Conservation (phyloP, 345 rosid genomes). For the Syzygium oleosum region DNA sequence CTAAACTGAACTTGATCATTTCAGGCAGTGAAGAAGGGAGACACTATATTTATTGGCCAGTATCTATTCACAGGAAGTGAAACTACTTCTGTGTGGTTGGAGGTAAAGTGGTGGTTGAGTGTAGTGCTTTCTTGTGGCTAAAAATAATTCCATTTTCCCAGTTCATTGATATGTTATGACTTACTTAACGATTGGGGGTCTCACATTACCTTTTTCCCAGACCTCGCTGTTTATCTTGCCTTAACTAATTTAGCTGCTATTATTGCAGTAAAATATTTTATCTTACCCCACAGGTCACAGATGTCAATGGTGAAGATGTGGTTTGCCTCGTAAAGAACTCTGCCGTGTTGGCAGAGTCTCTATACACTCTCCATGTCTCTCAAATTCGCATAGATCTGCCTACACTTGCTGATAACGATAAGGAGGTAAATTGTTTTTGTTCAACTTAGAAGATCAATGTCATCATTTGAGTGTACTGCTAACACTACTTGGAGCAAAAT, state of each 20-base stretch:
- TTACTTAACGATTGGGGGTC: neutral
- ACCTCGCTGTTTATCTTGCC: neutral
- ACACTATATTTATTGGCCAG: slow-evolving; percentile 62
- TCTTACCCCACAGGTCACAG: slow-evolving; percentile 30
- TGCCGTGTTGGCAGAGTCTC: slow-evolving; percentile 40
- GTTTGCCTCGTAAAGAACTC: slow-evolving; percentile 61
- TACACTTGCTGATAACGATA: slow-evolving; percentile 52
- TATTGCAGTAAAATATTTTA: neutral
- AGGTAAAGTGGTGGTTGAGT: slow-evolving; percentile 28
- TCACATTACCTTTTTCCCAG: neutral
- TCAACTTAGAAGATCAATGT: neutral
- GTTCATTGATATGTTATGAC: neutral
- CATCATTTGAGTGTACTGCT: neutral
- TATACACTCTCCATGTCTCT: slow-evolving; percentile 64
- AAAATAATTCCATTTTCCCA: neutral
- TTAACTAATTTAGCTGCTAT: neutral
- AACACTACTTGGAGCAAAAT: neutral
- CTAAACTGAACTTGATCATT: slow-evolving; percentile 8
- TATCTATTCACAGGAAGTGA: slow-evolving; percentile 67
- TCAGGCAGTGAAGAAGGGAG: slow-evolving; percentile 67
- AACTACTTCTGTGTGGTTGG: slow-evolving; percentile 65
- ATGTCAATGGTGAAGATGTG: slow-evolving; percentile 53
- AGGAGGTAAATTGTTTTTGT: slow-evolving; percentile 28
- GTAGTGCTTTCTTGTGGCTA: neutral
- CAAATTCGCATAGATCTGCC: slow-evolving; percentile 58